phyloP scores from a whole-genome alignment of 805 yeast species.

The Nakazawaea ernobii region DNA sequence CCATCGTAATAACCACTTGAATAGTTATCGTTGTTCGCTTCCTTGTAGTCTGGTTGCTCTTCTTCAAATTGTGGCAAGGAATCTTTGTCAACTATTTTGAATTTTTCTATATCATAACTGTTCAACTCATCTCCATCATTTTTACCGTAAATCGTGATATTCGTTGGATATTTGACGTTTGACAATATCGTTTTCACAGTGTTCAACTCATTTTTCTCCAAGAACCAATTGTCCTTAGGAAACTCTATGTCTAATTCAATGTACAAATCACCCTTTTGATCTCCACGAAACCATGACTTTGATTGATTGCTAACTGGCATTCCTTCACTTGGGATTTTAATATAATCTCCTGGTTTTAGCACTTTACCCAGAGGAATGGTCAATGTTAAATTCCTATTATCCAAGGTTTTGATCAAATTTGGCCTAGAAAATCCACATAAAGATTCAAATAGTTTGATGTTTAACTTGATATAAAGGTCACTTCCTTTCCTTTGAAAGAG shows the following conservation, averaged over 20 bases:
- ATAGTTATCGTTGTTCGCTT: not conserved
- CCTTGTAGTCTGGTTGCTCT: not conserved
- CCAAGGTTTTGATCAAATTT: slow-evolving; percentile 65
- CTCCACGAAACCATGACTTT: slow-evolving; percentile 17
- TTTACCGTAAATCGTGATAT: not conserved
- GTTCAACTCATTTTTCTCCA: slow-evolving; percentile 60
- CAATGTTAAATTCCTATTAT: slow-evolving; percentile 66
- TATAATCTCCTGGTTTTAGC: slow-evolving; percentile 64
- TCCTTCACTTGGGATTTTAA: slow-evolving; percentile 69
- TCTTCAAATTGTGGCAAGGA: not conserved
- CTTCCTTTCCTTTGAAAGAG: slow-evolving; percentile 51
- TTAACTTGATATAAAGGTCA: slow-evolving; percentile 57
- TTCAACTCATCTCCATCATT: not conserved
- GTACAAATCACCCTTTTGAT: slow-evolving; percentile 60
- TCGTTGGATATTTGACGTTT: slow-evolving; percentile 7
- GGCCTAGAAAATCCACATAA: slow-evolving; percentile 72
- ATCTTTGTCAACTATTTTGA: not conserved
- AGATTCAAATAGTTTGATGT: slow-evolving; percentile 71
- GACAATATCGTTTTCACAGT: slow-evolving; percentile 46
- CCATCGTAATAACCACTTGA: not conserved
- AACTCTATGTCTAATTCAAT: slow-evolving; percentile 69
- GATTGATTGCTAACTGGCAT: slow-evolving; percentile 57
- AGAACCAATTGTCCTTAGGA: slow-evolving; percentile 81
- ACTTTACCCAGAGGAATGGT: slow-evolving; percentile 75
- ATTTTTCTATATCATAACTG: slow-evolving; percentile 6